phyloP scores from a whole-genome alignment of 2,329 filamentous ascomycete genomes.

The Chaetomium sp. region DNA sequence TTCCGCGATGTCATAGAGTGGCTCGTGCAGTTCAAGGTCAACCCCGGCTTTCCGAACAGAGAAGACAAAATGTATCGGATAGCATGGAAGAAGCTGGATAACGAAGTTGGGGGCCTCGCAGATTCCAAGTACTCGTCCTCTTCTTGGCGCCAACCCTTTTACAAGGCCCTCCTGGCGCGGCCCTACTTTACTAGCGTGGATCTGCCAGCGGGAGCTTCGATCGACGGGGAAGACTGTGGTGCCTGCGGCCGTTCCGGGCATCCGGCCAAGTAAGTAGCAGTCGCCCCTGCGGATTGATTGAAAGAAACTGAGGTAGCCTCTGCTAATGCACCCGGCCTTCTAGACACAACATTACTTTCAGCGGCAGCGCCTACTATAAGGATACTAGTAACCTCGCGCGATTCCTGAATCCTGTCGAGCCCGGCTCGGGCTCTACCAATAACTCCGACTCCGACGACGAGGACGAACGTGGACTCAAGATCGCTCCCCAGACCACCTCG shows the following conservation, averaged over 20 bases:
- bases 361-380: constrained; percentile 59
- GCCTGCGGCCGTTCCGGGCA: constrained; percentile 66
- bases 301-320: background rate
- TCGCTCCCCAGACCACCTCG: constrained; percentile 32
- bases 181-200: constrained; percentile 51
- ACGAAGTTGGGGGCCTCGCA: constrained; percentile 61
- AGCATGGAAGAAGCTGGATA: constrained; percentile 65
- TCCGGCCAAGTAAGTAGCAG: constrained; percentile 53
- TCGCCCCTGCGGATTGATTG: too few species aligned
- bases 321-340: background rate
- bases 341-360: constrained; percentile 44
- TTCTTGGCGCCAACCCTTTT: constrained; percentile 62
- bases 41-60: constrained; percentile 58
- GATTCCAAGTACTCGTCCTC: constrained; percentile 66
- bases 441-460: constrained; percentile 10
- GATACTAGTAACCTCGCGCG: constrained; percentile 31
- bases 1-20: constrained; percentile 71
- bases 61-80: constrained; percentile 59
- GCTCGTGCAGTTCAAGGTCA: constrained; percentile 74
- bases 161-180: constrained; percentile 56
- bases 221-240: constrained; percentile 46
- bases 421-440: constrained; percentile 3
- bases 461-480: constrained; percentile 35
- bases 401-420: constrained; percentile 54
- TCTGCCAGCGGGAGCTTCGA: constrained; percentile 31